These are phyloP conservation scores for Cunninghamia lanceolata DNA, from an alignment of 75 land plant genomes.

Conservation along the genomic window DNA sequence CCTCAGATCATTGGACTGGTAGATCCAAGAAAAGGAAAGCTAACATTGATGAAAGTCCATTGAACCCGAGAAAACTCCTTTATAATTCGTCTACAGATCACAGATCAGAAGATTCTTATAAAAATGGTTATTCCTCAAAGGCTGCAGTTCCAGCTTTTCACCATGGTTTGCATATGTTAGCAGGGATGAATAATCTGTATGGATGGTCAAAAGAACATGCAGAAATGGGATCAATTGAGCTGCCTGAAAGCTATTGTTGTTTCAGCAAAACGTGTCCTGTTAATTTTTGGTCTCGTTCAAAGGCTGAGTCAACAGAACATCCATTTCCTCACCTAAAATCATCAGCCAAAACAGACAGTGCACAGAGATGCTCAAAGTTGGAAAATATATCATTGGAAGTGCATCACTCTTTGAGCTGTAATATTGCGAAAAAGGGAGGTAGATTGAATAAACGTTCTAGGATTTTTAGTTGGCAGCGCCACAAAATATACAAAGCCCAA, in stretches of 20 bases:
- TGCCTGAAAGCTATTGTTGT: neutral
- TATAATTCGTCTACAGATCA: neutral
- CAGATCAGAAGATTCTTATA: neutral
- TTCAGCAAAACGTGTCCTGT: neutral
- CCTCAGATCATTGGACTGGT: neutral
- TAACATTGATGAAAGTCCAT: neutral
- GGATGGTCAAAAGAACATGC: slow-evolving; percentile 1
- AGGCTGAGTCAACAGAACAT: neutral
- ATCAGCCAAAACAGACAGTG: neutral
- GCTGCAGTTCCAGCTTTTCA: neutral
- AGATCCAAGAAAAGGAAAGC: neutral
- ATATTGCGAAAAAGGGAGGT: neutral
- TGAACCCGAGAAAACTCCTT: neutral
- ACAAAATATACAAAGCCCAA: slow-evolving; percentile 15
- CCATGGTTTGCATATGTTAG: neutral
- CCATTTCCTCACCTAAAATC: neutral
- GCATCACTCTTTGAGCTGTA: neutral
- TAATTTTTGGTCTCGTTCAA: neutral
- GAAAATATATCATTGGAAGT: neutral
- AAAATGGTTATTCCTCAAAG: neutral
- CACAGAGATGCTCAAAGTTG: neutral
- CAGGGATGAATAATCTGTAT: neutral
- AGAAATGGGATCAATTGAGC: neutral
- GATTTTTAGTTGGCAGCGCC: slow-evolving; percentile 41
- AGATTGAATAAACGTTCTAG: slow-evolving; percentile 20